Conservation (phyloP, 352 stramenopile genomes). For the Saprolegnia diclina region DNA sequence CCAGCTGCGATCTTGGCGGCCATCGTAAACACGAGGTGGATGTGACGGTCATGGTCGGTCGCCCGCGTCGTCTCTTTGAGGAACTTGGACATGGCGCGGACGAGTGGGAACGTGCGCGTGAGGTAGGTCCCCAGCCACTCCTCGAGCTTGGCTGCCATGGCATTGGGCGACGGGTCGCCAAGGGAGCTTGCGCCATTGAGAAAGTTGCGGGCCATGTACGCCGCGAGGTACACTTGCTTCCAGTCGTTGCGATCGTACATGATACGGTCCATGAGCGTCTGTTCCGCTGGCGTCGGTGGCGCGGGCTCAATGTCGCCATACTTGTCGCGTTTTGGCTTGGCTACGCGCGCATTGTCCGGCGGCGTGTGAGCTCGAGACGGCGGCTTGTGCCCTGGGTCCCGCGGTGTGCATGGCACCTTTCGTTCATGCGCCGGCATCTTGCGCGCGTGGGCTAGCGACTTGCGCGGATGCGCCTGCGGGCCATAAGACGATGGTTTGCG, state of each 20-base stretch:
- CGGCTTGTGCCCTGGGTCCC: too few species aligned
- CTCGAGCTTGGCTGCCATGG: background rate
- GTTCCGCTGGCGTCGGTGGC: background rate
- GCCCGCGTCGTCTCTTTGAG: background rate
- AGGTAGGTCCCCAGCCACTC: background rate
- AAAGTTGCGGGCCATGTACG: constrained; percentile 11
- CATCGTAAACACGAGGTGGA: background rate
- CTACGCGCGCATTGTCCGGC: background rate
- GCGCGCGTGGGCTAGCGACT: too few species aligned
- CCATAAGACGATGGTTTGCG: too few species aligned
- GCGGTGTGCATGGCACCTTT: too few species aligned
- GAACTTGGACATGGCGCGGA: background rate
- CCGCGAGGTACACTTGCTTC: background rate
- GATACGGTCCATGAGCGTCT: background rate
- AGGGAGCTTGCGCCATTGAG: background rate
- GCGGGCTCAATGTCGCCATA: constrained; percentile 3
- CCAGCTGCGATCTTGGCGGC: background rate
- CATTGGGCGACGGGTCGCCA: background rate
- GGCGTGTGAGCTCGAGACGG: too few species aligned
- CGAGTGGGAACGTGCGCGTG: background rate
- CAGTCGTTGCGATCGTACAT: background rate
- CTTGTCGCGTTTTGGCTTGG: background rate
- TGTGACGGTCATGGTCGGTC: background rate
- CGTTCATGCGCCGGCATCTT: too few species aligned
- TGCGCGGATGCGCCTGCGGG: too few species aligned